These are phyloP conservation scores for Mucor racemosus DNA, from an alignment of 371 early-diverging fungal genomes.

Conservation along the genomic window DNA sequence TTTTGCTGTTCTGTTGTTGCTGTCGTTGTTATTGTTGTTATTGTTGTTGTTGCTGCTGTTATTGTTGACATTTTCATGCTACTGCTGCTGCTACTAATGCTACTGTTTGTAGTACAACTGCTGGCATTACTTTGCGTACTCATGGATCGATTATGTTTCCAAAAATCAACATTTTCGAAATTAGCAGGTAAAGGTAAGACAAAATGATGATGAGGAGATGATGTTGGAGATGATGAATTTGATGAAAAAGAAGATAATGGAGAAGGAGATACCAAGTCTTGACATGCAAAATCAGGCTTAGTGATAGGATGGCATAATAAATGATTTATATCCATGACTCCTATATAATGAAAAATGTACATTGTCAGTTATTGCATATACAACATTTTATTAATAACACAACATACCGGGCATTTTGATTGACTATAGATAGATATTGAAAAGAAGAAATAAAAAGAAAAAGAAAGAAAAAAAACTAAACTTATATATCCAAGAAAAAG, in stretches of 20 bases:
- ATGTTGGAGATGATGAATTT: neutral
- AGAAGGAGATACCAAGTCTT: neutral
- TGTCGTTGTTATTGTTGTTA: neutral
- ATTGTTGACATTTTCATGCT: neutral
- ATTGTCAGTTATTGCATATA: neutral
- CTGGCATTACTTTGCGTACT: constrained; percentile 12
- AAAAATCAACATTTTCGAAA: constrained; percentile 14
- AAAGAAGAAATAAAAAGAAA: neutral
- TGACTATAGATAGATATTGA: neutral
- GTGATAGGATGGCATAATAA: constrained; percentile 34
- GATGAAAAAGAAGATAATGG: neutral
- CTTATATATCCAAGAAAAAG: constrained; percentile 11
- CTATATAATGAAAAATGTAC: constrained; percentile 4
- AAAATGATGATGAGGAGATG: neutral
- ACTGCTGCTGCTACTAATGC: constrained; percentile 1
- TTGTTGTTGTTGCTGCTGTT: constrained; percentile 1
- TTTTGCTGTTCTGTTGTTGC: neutral
- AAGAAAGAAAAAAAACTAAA: neutral
- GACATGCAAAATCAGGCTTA: neutral
- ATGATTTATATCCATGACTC: constrained; percentile 41
- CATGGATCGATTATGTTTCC: constrained; percentile 17
- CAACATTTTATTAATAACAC: no score
- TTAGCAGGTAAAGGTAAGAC: neutral
- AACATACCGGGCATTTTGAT: constrained; percentile 1
- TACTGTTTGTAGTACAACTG: constrained; percentile 8